Evolutionary conservation across 2,329 filamentous ascomycete genomes (phyloP).

Genomic region (Waltergamsia citrina): DNA sequence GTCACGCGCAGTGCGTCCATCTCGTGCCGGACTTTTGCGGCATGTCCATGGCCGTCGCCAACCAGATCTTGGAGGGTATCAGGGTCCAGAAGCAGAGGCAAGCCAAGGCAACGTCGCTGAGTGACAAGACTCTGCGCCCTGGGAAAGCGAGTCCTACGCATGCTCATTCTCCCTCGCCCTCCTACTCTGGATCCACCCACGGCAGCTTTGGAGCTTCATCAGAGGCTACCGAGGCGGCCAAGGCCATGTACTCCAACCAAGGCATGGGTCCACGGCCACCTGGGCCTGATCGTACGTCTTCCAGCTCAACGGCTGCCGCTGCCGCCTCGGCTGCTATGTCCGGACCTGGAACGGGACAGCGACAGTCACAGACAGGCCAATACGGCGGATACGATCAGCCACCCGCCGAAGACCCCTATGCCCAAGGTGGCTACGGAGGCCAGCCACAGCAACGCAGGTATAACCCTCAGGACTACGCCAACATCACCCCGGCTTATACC

Average conservation of each 20-base stretch:
- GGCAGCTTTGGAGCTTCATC: slow-evolving; percentile 16
- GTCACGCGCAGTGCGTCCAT: slow-evolving; percentile 85
- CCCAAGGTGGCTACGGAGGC: slow-evolving; percentile 18
- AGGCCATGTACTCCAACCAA: slow-evolving; percentile 49
- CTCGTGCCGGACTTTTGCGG: slow-evolving; percentile 97
- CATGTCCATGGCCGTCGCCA: slow-evolving; percentile 97
- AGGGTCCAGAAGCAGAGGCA: slow-evolving; percentile 65
- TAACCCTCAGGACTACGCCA: slow-evolving; percentile 69
- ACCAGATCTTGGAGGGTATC: slow-evolving; percentile 84
- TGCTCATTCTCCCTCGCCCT: slow-evolving; percentile 22
- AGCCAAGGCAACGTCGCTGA: slow-evolving; percentile 48
- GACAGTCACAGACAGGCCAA: slow-evolving; percentile 22
- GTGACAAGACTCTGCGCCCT: slow-evolving; percentile 57
- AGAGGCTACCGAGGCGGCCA: slow-evolving; percentile 55
- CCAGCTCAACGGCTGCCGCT: slow-evolving; percentile 43
- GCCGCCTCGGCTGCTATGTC: slow-evolving; percentile 50
- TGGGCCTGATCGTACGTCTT: slow-evolving; percentile 40
- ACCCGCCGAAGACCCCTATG: slow-evolving; percentile 25
- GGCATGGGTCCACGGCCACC: slow-evolving; percentile 32
- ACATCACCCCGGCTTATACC: slow-evolving; percentile 38
- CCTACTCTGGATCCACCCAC: slow-evolving; percentile 20
- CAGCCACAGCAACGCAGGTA: slow-evolving; percentile 53
- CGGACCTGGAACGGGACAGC: slow-evolving; percentile 19
- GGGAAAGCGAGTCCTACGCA: slow-evolving; percentile 35
- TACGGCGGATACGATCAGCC: slow-evolving; percentile 22